Percentiles rank a stretch among this genome's conserved stretches.
Evolutionary conservation across 805 yeast species (phyloP).

Genomic region (Alloascoidea hylecoeti): DNA sequence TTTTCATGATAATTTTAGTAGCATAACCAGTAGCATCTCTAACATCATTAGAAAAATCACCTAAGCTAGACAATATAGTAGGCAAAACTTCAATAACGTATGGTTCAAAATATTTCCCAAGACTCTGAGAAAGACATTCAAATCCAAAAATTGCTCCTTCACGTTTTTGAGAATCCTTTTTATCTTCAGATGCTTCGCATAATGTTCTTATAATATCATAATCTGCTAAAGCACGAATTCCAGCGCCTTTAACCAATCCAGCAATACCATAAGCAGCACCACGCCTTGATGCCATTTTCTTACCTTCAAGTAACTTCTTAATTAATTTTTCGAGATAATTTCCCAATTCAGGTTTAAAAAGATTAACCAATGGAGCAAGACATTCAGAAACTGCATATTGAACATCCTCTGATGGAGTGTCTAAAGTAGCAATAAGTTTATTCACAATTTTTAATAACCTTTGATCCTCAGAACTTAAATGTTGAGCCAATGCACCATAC

Average conservation of each 20-base stretch:
- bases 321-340: slow-evolving; percentile 44
- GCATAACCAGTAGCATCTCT: slow-evolving; percentile 83
- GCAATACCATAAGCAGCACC: slow-evolving; percentile 97
- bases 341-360: slow-evolving; percentile 35
- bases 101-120: slow-evolving; percentile 81
- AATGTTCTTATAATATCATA: slow-evolving; percentile 65
- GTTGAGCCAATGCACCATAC: slow-evolving; percentile 86
- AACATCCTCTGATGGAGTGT: slow-evolving; percentile 81
- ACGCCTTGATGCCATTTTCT: slow-evolving; percentile 37
- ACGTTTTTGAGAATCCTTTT: slow-evolving; percentile 55
- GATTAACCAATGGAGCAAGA: slow-evolving; percentile 65
- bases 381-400: slow-evolving; percentile 81
- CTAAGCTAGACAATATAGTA: slow-evolving; percentile 62
- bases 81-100: slow-evolving; percentile 86
- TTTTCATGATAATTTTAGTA: slow-evolving; percentile 76
- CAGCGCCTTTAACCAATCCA: slow-evolving; percentile 85
- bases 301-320: slow-evolving; percentile 36
- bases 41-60: slow-evolving; percentile 76
- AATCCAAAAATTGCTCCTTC: slow-evolving; percentile 84
- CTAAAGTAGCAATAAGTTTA: slow-evolving; percentile 58
- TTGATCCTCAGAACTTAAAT: slow-evolving; percentile 50
- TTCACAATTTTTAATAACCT: slow-evolving; percentile 53
- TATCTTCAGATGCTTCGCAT: slow-evolving; percentile 78
- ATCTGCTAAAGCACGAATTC: slow-evolving; percentile 62
- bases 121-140: slow-evolving; percentile 65